Evolutionary conservation across 2,329 filamentous ascomycete genomes (phyloP), one percentile per base, ranked within the genome.

Genomic region (Monosporascus cannonballus): DNA sequence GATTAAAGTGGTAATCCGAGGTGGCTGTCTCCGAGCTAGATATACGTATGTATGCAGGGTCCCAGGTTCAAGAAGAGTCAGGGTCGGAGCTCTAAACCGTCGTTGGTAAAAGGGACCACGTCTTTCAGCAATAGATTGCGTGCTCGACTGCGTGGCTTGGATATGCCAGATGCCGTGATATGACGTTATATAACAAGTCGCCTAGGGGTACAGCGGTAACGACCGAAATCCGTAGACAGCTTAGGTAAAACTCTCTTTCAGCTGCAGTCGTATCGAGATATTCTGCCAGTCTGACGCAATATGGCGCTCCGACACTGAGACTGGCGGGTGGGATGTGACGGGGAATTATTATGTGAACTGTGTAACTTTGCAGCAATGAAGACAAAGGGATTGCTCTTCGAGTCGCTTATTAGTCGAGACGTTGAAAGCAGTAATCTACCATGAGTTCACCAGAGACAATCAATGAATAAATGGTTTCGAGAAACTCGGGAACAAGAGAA

Each of bases 91-190:
- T 24, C 24, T 46, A 24, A 46, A 46, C 27, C 42, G 47, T 51
- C 18, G 54, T 57, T 56, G 53, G 52, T 51, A 53, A 30, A 51
- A 36, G 34, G 48, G 20, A 11, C 41, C 24, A 20, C 41, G 47
- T 46, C 36, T 47, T 46, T 44, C 22, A 30, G 22, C 37, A 25
- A 22, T 54, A 51, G 55, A 61, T 65, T 57, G 56, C 56, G 57
- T 61, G 60, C 56, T 60, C 55, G 56, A 52, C 51, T 52, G 42
- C 42, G 22, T 46, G 42, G 42, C 42, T 50, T 52, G 47, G 44
- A 54, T 54, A 58, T 59, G 59, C 51, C 55, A 56, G 58, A 61
- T 59, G 62, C 54, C 57, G 57, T 60, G 49, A 53, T 61, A 64
- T 65, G 63, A 64, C 61, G 62, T 58, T 62, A 57, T 60, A 25